Base-by-base conservation (phyloP, 1,284 basidiomycete species). In the Cerrena zonata region DNA sequence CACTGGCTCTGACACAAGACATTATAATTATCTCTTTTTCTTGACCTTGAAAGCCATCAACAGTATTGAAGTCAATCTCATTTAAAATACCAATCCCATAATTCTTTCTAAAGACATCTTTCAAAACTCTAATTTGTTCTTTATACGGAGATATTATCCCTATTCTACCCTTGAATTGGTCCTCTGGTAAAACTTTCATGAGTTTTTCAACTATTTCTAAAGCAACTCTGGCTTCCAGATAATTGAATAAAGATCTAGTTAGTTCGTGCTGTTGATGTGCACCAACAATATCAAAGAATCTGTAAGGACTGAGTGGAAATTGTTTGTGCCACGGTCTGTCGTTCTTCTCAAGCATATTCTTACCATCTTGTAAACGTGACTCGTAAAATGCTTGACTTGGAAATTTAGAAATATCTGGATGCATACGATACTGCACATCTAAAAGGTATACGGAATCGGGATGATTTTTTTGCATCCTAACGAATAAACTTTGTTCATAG, bases 401-500 rank as follows among this genome's bases (percentile, higher is more conserved):
- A 24, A 99, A 79, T 45, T 75, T 74, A 57, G 92, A 94, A 65
- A 99, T 99, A 53, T 90, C 84, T 1, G 96, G 95, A 67, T 99
- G 94, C 96, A 99, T 99, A 64, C 96, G 95, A 66, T 99, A 99
- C 71, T 99, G 96, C 44, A 99, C 99, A 59, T 91, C 93, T 38
- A 99, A 74, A 3, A 99, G 75, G 68, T 98, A 91, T 43, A 96
- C 91, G 22, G 87, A 82, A 12, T 89, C 80, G 2, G 86, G 84
- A 25, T 79, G 75, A 36, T 84, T 80, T 60, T 85, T 86, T 62
- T 94, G 91, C 57, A 99, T 77, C 38, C 96, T 84, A 41, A 98
- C 93, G 62, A 99, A 99, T 5, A 99, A 74, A 5, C 92, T 89
- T 65, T 94, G 90, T 57, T 94, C 89, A 64, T 99, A 99, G n/a